Conservation (phyloP, 176 grass and related monocot genomes). For the bread wheat (Triticum aestivum) region IWGSC_CS_RefSeq_v2.1 NC_057796.1:387020473-387020972, state of each 20-base stretch:
- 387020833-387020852: slow-evolving; percentile 27
- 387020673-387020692: slow-evolving; percentile 49
- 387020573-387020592: slow-evolving; percentile 65
- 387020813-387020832: slow-evolving; percentile 39
- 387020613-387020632: slow-evolving; percentile 82
- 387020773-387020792: slow-evolving; percentile 30
- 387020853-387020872: slow-evolving; percentile 36
- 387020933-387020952: slow-evolving; percentile 28
- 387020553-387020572: slow-evolving; percentile 68
- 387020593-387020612: slow-evolving; percentile 81
- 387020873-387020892: slow-evolving; percentile 31
- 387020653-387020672: slow-evolving; percentile 43
- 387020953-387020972: slow-evolving; percentile 22
- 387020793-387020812: slow-evolving; percentile 47
- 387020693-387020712: slow-evolving; percentile 51
- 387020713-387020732: slow-evolving; percentile 59
- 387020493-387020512: slow-evolving; percentile 52
- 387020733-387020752: slow-evolving; percentile 57
- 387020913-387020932: slow-evolving; percentile 40
- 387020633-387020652: slow-evolving; percentile 35
- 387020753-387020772: slow-evolving; percentile 46
- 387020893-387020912: slow-evolving; percentile 33
- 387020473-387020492: slow-evolving; percentile 44
- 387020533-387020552: slow-evolving; percentile 34
- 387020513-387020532: slow-evolving; percentile 85